Evolutionary conservation across 169 alveolate genomes (phyloP), one percentile per base, ranked within the genome.

Genomic region (Pseudocohnilembus persalinus): DNA sequence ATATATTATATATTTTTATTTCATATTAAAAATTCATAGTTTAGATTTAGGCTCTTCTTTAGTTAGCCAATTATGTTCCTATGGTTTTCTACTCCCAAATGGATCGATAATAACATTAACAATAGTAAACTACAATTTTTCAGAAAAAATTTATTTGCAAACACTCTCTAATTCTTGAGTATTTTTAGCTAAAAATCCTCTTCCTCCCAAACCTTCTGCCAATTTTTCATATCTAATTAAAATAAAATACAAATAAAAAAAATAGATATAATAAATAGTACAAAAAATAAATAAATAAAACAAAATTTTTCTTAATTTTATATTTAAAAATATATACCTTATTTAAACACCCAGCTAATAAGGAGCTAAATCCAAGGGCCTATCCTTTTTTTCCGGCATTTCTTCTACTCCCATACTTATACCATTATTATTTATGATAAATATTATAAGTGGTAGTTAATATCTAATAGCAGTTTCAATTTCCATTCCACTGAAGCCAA

Each of bases 401-500:
- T 49, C 68, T 49, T 49, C 68, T 11, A 11, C 26, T 49, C 96
- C 96, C 20, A 83, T 33, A 63, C 74, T 73, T 35, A 93, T 90
- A 29, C 96, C 96, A 82, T 93, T 93, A 77, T 93, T 93, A 77
- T 93, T 93, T 0, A 93, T 77, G n/a, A 93, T 90, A 29, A 88
- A 73, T 29, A 91, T 75, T 27, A 82, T 83, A 16, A 93, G 28
- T 4, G 92, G 91, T 6, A 91, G 65, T 28, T 87, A 83, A 76
- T 89, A 90, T 78, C 96, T 84, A 29, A 89, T 85, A 0, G 92
- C 89, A 4, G 96, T 93, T 82, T 93, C 96, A 1, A 90, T 28
- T 73, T 93, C 96, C 95, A 93, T 91, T 28, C 92, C 96, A 68
- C 92, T 83, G 83, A 93, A 93, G 27, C 96, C 96, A 84, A 93